Evolutionary conservation across 2,329 filamentous ascomycete genomes (phyloP), one percentile per base, ranked within the genome.

Genomic region (Cordyceps fumosorosea): DNA sequence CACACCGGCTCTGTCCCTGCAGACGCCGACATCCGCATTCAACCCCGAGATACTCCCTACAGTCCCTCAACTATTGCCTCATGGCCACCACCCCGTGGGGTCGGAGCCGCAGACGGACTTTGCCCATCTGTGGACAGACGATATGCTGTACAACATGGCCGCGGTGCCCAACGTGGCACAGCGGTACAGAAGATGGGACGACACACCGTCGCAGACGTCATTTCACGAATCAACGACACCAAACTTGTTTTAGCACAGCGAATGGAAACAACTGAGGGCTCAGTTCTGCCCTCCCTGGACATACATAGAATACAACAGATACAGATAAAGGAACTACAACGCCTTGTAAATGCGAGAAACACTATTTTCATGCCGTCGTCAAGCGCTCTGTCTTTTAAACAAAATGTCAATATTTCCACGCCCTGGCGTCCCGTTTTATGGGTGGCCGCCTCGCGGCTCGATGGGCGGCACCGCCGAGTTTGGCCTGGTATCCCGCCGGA

Each of bases 401-500:
- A 5, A 45, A 20, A 2, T 22, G 18, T 10, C 32, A 6, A 26
- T 32, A 0, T 16, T n/a, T 26, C 26, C 50, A 37, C 26, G 37
- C 16, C n/a, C n/a, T n/a, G 6, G 11, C 18, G 26, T n/a, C 16
- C 40, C 47, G 24, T n/a, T 60, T 54, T 26, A 53, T 54, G 24
- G 29, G 20, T 53, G 48, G 24, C 50, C 50, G 18, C 24, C 40
- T 3, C 40, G 50, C 6, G 48, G 57, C 50, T 60, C 57, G 12
- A 34, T 26, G 8, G 57, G 40, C 40, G 50, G 50, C 48, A 60
- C 50, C 12, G 40, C 57, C n/a, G 64, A 62, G 55, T 65, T 65
- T 3, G 64, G 61, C 14, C 63, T 44, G 5, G 63, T 63, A 50
- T 65, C 63, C 4, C 63, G 56, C 22, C 60, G 48, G 34, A 64